These are phyloP conservation scores for Tremella fuciformis DNA, from an alignment of 768 basidiomycete species.

Conservation along the genomic window DNA sequence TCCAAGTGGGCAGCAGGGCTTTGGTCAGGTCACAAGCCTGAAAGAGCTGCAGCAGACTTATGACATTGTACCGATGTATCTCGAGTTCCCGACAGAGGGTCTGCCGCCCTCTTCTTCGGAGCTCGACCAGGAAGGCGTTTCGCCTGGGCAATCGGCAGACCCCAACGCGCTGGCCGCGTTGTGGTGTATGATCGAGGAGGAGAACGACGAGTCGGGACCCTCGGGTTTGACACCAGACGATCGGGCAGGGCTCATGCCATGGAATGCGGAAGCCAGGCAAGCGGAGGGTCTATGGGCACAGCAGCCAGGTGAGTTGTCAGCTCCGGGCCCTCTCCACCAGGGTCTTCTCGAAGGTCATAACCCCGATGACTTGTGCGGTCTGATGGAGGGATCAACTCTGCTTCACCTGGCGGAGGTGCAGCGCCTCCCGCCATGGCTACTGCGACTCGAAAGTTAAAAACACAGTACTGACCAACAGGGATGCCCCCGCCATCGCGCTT, in stretches of 20 bases:
- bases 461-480: no score
- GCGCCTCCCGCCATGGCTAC: no score
- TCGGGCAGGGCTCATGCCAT: neutral
- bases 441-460: no score
- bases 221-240: neutral
- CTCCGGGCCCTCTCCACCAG: no score
- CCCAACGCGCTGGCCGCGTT: neutral
- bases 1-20: neutral
- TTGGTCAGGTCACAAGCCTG: neutral
- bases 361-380: no score
- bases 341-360: no score
- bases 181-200: slow-evolving; percentile 6
- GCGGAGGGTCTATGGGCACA: neutral
- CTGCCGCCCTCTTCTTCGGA: neutral
- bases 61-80: neutral
- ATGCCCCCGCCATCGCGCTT: no score
- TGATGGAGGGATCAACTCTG: no score
- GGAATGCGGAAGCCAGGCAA: slow-evolving; percentile 2
- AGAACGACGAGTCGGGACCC: neutral
- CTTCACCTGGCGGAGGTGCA: no score
- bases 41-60: slow-evolving; percentile 1
- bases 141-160: neutral
- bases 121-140: neutral
- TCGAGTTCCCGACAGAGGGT: slow-evolving; percentile 1
- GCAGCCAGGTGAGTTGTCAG: neutral